Evolutionary conservation across 169 alveolate species (phyloP), one percentile per base, ranked within the genome.

Genomic region (Eimeria acervulina): DNA sequence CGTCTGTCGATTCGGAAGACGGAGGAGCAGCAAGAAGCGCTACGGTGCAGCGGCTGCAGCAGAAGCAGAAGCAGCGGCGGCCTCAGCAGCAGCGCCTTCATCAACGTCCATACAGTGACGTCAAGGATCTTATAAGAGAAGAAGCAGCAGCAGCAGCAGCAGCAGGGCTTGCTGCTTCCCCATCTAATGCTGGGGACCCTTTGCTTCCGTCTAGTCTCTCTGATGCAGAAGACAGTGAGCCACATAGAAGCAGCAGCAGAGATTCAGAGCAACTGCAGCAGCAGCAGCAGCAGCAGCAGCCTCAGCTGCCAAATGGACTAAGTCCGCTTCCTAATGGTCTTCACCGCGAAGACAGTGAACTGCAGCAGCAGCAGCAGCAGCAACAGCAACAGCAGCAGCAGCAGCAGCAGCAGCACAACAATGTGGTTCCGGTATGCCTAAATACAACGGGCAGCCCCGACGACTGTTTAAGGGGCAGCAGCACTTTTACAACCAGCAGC

Each of bases 241-340:
- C 87, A n/a, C 44, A 3, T 38, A n/a, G 87, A 6, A 76, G 87
- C 87, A 76, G 59, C 87, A 23, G 87, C 61, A 38, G 44, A 10
- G 38, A 31, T 0, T 8, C 55, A 5, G 33, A 81, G 72, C 90
- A 81, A 70, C 51, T 44, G 90, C 72, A 52, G 93, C 80, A 85
- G 80, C 72, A 81, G 91, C 72, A 81, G 91, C 72, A 81, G 63
- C 36, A 81, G 72, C 91, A 81, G 72, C 91, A 81, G 74, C 91
- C 47, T 55, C 74, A 81, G 74, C 74, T 21, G 91, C 74, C 10
- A 33, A 47, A 81, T 28, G 70, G 72, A 13, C 26, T n/a, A 5
- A 21, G 15, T 28, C 12, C 33, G 19, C 33, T 47, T 47, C 21
- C 72, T 81, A 40, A 33, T 59, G 78, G 80, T 26, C 40, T 51